These are phyloP conservation scores for Lumnitzera littorea DNA, from an alignment of 345 rosid species.

Conservation along the genomic window DNA sequence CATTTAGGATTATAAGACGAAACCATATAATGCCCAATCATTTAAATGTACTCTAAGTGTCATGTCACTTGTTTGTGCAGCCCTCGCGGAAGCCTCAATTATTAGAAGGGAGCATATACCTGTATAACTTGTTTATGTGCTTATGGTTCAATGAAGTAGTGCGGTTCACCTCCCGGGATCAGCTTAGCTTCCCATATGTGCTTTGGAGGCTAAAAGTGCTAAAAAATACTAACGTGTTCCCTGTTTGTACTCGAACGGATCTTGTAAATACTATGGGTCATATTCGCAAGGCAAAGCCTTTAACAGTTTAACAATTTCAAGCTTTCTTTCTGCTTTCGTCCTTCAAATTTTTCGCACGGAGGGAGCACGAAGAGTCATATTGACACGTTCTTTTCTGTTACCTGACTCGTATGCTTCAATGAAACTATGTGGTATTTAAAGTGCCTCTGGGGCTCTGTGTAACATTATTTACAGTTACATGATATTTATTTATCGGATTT, in stretches of 20 bases:
- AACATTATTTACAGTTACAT: no score
- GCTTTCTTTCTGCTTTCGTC: no score
- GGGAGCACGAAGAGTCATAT: no score
- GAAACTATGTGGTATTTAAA: no score
- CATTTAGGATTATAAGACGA: no score
- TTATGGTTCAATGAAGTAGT: conserved; percentile 96
- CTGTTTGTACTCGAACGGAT: conserved; percentile 87
- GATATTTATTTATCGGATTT: no score
- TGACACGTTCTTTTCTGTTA: no score
- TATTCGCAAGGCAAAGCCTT: conserved; percentile 79
- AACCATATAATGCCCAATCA: no score
- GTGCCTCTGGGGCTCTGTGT: no score
- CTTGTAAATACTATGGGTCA: conserved; percentile 92
- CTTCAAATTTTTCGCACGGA: no score
- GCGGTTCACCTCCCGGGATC: conserved; percentile 88
- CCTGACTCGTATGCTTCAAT: no score
- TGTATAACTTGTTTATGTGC: conserved; percentile 73
- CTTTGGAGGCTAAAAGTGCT: conserved; percentile 74
- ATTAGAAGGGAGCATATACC: conserved; percentile 85
- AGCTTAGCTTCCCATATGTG: conserved; percentile 86
- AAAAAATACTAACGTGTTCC: conserved; percentile 68
- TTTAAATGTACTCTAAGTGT: neutral
- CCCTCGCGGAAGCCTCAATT: conserved; percentile 78
- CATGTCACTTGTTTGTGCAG: conserved; percentile 31
- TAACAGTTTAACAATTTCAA: conserved; percentile 2